phyloP scores from a whole-genome alignment of 108 stramenopile species.

The Pseudonitzschia pungens region DNA sequence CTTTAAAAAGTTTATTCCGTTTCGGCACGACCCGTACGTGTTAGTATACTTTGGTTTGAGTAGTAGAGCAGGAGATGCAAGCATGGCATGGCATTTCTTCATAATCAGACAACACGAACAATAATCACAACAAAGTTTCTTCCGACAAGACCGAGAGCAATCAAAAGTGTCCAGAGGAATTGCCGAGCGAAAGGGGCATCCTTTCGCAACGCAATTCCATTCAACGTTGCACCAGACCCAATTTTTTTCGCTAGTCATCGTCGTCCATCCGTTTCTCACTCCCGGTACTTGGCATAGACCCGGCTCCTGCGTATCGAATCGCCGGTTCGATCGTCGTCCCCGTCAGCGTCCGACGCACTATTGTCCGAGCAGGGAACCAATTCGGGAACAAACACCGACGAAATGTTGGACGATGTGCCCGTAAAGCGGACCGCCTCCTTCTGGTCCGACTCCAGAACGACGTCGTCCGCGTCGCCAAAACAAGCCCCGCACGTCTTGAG shows the following conservation, averaged over 20 bases:
- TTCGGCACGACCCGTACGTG: neutral
- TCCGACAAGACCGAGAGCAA: too few relatives aligned
- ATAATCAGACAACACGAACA: too few relatives aligned
- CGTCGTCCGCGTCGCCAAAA: neutral
- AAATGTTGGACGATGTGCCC: neutral
- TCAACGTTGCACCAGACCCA: too few relatives aligned
- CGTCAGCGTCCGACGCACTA: slow-evolving; percentile 1
- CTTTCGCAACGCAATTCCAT: too few relatives aligned
- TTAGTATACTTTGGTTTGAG: too few relatives aligned
- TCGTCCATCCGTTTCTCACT: neutral
- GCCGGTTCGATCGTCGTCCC: neutral
- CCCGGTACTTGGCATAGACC: neutral
- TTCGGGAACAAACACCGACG: neutral
- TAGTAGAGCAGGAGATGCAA: too few relatives aligned
- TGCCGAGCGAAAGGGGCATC: too few relatives aligned
- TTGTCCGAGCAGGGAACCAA: neutral
- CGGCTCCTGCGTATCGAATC: neutral
- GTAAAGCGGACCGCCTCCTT: neutral
- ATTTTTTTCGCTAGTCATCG: slow-evolving; percentile 10
- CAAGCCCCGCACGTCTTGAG: neutral
- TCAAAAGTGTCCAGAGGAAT: too few relatives aligned
- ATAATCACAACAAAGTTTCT: too few relatives aligned
- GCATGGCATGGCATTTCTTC: too few relatives aligned
- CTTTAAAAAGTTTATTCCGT: neutral
- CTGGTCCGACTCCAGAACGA: neutral